Evolutionary conservation across 768 basidiomycete genomes (phyloP).

Genomic region (Boletus coccyginus): DNA sequence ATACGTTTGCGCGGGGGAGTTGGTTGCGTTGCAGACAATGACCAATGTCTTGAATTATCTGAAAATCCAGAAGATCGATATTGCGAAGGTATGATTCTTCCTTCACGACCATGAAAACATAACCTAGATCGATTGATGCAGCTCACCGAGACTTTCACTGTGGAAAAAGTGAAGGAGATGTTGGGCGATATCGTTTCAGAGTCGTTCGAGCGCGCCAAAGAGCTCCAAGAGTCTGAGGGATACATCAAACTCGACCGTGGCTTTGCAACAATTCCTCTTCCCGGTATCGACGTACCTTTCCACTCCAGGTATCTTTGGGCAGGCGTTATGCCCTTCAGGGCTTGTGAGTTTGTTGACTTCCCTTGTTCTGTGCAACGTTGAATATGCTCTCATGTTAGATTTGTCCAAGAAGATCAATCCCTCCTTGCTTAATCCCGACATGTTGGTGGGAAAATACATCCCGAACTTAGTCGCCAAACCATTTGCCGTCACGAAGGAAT

Average conservation of each 20-base stretch:
- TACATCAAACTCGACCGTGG: constrained; percentile 95
- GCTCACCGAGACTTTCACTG: constrained; percentile 82
- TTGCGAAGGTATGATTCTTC: constrained; percentile 59
- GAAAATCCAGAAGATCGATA: constrained; percentile 95
- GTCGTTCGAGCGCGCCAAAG: constrained; percentile 71
- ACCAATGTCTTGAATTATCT: constrained; percentile 96
- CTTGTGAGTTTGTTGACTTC: constrained; percentile 58
- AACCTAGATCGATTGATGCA: constrained; percentile 29
- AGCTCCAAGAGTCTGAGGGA: constrained; percentile 78
- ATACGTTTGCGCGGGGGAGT: constrained; percentile 98
- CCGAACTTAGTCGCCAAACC: constrained; percentile 93
- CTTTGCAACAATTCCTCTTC: constrained; percentile 91
- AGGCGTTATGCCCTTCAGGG: constrained; percentile 95
- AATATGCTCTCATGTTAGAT: constrained; percentile 44
- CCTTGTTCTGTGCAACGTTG: neutral
- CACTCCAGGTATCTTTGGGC: constrained; percentile 99
- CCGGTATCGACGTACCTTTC: constrained; percentile 99
- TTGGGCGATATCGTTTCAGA: constrained; percentile 86
- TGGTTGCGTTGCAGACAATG: constrained; percentile 88
- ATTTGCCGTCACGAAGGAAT: constrained; percentile 79
- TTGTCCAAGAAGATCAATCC: constrained; percentile 98
- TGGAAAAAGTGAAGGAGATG: constrained; percentile 97
- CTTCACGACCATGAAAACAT: neutral
- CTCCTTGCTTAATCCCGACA: constrained; percentile 87
- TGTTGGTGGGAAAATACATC: constrained; percentile 93